Base-by-base conservation (phyloP, 805 yeast genomes). In the Candida tallmaniae region DNA sequence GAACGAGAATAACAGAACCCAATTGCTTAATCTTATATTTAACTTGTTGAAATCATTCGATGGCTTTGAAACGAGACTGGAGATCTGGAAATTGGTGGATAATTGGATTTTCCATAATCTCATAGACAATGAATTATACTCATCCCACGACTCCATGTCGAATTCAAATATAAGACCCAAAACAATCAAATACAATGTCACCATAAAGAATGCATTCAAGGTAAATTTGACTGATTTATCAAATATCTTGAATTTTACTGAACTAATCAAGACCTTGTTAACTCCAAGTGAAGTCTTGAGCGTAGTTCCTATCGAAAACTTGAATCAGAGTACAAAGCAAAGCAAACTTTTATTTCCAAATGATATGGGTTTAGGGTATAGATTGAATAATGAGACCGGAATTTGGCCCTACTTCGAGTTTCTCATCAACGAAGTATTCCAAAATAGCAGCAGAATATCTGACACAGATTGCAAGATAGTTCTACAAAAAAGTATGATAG, bases 341-440 rank as follows among this genome's bases (percentile, higher is more conserved):
- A 63, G 69, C 22, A 36, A 48, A 4, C 49, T 79, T 10, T 66
- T 76, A 9, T 83, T 68, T 47, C 95, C 95, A 1, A 46, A 62
- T 5, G 75, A 71, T 34, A 53, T 87, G 18, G 96, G 96, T 0
- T 52, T 53, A 2, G 63, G 66, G 0, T 73, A 78, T 42, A 70
- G 95, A 46, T 31, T 40, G 23, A 52, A 56, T 33, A 73, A 53
- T 29, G 52, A 63, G 21, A 54, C 67, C 12, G 95, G 96, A 2
- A 57, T 87, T 5, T 76, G 88, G 76, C 87, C 93, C 3, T 90
- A 89, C 47, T 54, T 84, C 35, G 90, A 86, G 34, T 87, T 76
- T 46, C 52, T 88, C 10, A 50, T 83, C n/a, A 60, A 70, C 9
- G 83, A 82, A 27, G 75, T 88, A 0, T 76, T 88, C 44, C 73